A percentile compares a stretch with the other conserved stretches of the same genome.
phyloP scores from a whole-genome alignment of 2,329 filamentous ascomycete genomes.

The Plectosphaerella sp. region DNA sequence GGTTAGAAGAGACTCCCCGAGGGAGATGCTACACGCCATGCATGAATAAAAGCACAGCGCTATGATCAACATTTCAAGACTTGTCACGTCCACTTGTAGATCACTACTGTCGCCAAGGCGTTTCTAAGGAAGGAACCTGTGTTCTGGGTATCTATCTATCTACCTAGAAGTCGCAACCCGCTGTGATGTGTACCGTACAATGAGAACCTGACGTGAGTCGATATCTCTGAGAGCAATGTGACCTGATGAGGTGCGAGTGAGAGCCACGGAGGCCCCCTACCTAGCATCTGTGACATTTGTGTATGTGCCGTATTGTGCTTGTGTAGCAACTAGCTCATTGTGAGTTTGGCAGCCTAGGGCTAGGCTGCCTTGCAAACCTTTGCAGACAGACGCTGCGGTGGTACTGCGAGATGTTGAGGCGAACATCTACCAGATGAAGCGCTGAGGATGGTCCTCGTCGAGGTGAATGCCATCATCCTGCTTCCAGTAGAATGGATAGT shows the following conservation, averaged over 20 bases:
- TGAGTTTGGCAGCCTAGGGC: not conserved
- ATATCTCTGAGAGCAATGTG: too few species aligned
- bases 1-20: too few species aligned
- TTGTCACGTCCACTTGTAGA: too few species aligned
- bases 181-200: not conserved
- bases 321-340: too few species aligned
- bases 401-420: too few species aligned
- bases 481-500: slow-evolving; percentile 63
- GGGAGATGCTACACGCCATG: too few species aligned
- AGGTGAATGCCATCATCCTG: slow-evolving; percentile 44
- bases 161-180: not conserved
- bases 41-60: too few species aligned
- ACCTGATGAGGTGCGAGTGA: too few species aligned
- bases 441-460: slow-evolving; percentile 57
- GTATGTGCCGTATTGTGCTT: not conserved
- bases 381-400: not conserved
- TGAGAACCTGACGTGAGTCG: not conserved
- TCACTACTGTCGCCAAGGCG: not conserved
- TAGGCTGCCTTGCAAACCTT: not conserved
- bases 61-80: not conserved
- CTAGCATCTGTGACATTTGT: not conserved
- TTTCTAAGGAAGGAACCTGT: not conserved
- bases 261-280: too few species aligned
- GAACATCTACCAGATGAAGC: slow-evolving; percentile 67
- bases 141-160: not conserved